Base-by-base conservation (phyloP, 2,329 filamentous ascomycete species). In the Akanthomyces uredinophilus region DNA sequence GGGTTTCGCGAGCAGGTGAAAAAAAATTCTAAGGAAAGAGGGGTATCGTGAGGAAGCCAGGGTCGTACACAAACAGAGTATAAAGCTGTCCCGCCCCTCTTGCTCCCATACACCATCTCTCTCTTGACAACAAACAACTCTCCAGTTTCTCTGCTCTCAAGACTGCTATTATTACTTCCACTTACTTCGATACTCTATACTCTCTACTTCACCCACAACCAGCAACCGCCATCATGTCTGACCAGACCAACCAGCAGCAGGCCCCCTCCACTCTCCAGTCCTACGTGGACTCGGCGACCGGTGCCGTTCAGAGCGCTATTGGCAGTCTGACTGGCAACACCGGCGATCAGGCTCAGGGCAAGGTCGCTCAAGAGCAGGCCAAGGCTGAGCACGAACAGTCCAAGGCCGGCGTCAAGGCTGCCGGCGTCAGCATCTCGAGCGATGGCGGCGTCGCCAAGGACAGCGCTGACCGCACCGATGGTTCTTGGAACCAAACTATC, bases 401-500 rank as follows among this genome's bases (percentile, higher is more conserved):
- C 6, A 88, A 96, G 73, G 83, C 89, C 5, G 83, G 89, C 18
- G 82, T 82, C 66, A 94, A 92, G 74, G 73, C 89, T n/a, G 92
- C 90, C 5, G 87, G 89, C 64, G 80, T 87, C 72, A 85, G 87
- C 27, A 82, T 90, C 63, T 88, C 88, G 13, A 80, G 87, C 56
- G 84, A 86, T 0, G 91, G 91, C 53, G 88, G 87, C 41, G 79
- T 90, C 54, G 83, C 87, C 65, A 82, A 84, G 67, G 91, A 96
- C 75, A 81, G 91, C 75, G 80, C 87, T 13, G 81, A 94, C 73
- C 90, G 92, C 66, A 78, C 82, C 24, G 73, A 84, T 20, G 93
- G 94, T 49, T 82, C 83, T 20, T 96, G 89, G 87, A 91, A 96
- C 79, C 93, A 97, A 78, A 96, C 92, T 5, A 71, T 93, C n/a